Evolutionary conservation across 2,329 filamentous ascomycete species (phyloP), one percentile per base, ranked within the genome.

Genomic region (Xylariaceae sp.): DNA sequence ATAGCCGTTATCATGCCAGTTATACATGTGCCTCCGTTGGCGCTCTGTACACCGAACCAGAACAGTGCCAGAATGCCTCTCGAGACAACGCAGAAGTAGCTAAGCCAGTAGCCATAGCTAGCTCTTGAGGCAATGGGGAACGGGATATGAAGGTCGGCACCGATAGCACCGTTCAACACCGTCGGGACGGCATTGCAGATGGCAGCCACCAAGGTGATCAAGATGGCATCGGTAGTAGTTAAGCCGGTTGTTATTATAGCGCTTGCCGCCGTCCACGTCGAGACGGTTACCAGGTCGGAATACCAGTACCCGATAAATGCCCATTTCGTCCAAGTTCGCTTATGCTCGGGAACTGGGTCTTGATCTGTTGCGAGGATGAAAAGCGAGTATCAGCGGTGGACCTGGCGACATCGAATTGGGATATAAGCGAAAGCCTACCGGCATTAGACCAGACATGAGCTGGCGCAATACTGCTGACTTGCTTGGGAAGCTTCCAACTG

Each of bases 11-110:
- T 66, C 64, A 81, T 77, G 54, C 75, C 71, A 0, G 73, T 75
- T 29, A 77, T 71, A 62, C 71, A 74, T 45, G 82, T 81, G 0
- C 81, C 84, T 0, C 86, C 86, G 60, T 86, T 87, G 57, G 84
- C 83, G 41, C 82, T 84, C 62, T 89, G 85, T 66, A 74, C 71
- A 43, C 70, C 69, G 59, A 79, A 74, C 59, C 75, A 77, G 46
- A 79, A 77, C 9, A 77, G 71, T 2, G 76, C 74, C 9, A 77
- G 70, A 10, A 75, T 72, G 9, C 74, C 75, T 20, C 76, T 73
- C 67, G 73, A 75, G 2, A 77, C 71, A 32, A 79, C 75, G 14
- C 63, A 65, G 58, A 70, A 69, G 47, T 71, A 69, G 37, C 67
- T 68, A 1, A 70, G 59, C 60, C 63, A 65, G 53, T 69, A 68